Base-by-base conservation (phyloP, 108 stramenopile genomes). In the Pseudonitzschia multiseries region DNA sequence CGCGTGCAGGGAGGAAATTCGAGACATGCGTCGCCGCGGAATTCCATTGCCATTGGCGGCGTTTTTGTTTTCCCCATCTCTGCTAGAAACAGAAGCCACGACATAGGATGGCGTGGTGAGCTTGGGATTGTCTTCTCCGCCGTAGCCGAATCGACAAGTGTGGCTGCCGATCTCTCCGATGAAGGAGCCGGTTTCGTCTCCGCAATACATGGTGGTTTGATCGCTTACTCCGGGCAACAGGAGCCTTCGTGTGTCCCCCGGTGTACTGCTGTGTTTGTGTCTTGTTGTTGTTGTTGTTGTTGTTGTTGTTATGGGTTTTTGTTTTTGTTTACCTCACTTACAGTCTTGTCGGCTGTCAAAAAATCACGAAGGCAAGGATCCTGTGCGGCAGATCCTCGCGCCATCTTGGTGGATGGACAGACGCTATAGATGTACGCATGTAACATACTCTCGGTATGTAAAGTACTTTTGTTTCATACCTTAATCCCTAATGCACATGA, bases 141-240 rank as follows among this genome's bases (percentile, higher is more conserved):
- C 93, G 48, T 95, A 95, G 40, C 93, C 93, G 78, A 95, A 95
- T 24, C 91, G 93, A 52, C 86, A 73, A 9, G 81, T 83, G 75
- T 90, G 87, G 33, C 83, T 86, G 20, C 91, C 91, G 33, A 92
- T 77, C 53, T 95, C 91, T 18, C 93, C 93, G 63, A 95, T 85
- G 77, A 89, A 92, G 28, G 93, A 90, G 53, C 93, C 93, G 8
- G 93, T 95, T 74, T 95, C 93, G 68, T 95, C 93, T 72, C 93
- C 93, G 77, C 93, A 95, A 84, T 95, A 95, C 93, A 95, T 95
- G 5, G 32, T 70, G 69, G 36, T 18, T 14, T 14, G 46, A 3
- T 48, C 46, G 4, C 18, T 48, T 2, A 18, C n/a, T n/a, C n/a
- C n/a, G 14, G 13, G 18, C 1, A 10, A 10, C 46, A 36, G 6